A percentile compares a stretch with the other conserved stretches of the same genome.
phyloP scores from a whole-genome alignment of 83 land plant species.

The Picea mariana region DNA sequence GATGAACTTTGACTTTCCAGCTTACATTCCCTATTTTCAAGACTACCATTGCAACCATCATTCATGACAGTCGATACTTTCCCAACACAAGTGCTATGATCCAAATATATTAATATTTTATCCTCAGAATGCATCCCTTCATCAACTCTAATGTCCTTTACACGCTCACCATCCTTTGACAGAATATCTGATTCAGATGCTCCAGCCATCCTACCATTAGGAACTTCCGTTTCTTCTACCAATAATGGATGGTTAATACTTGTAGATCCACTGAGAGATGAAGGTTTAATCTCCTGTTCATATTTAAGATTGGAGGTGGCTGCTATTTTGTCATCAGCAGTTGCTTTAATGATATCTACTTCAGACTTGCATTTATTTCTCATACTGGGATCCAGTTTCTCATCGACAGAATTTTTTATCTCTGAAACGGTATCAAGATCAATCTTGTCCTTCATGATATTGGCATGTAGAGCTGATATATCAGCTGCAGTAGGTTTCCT shows the following conservation, averaged over 20 bases:
- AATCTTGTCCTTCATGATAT: background rate
- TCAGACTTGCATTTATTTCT: background rate
- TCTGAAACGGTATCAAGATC: background rate
- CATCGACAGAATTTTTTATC: too few species aligned
- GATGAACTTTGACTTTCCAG: background rate
- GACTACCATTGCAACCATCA: background rate
- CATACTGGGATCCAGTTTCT: background rate
- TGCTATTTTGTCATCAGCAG: background rate
- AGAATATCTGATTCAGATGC: background rate
- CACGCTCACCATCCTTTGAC: background rate
- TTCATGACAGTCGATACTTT: background rate
- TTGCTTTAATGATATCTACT: background rate
- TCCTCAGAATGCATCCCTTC: background rate
- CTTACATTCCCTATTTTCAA: slow-evolving; percentile 3
- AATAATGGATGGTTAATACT: background rate
- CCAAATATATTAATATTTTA: background rate
- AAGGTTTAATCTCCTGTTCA: background rate
- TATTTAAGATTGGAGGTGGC: background rate
- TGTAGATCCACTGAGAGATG: background rate
- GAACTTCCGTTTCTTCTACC: background rate
- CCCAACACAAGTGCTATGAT: slow-evolving; percentile 6
- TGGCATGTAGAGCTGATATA: background rate
- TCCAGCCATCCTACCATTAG: background rate
- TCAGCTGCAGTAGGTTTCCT: too few species aligned
- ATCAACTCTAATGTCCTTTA: slow-evolving; percentile 6